Base-by-base conservation (phyloP, 345 rosid species). In the Eucalyptus erythrocorys region DNA sequence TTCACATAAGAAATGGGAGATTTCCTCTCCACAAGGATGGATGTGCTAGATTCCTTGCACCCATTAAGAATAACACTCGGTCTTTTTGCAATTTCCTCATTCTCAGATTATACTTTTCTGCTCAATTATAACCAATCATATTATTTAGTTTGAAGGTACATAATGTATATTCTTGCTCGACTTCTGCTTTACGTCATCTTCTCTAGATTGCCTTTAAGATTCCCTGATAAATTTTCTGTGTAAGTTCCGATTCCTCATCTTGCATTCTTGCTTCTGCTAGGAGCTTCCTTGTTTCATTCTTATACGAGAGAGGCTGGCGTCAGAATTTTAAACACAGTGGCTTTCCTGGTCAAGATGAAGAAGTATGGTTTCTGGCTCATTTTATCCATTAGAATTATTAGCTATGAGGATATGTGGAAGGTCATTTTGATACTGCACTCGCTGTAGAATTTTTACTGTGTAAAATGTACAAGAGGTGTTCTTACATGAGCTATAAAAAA, bases 241-340 rank as follows among this genome's bases (percentile, higher is more conserved):
- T 71, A 55, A 81, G 79, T 48, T 48, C 79, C 8, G n/a, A 40
- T 43, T 80, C 61, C 86, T 87, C 85, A 51, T 12, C 71, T 34
- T 48, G 22, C 85, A 43, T 87, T 90, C 88, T 90, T 80, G 81
- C 86, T 86, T 88, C 76, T 81, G 86, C 86, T 89, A 98, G 99
- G 98, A 98, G 95, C 90, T 99, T 98, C 79, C 88, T 98, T 68
- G 97, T 98, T 81, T 97, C 99, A 42, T 98, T 96, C 89, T 89
- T 96, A 91, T 98, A 98, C 42, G 99, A 98, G 91, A 94, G 98
- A 85, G 99, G 99, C 59, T 98, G 99, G 99, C 94, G 99, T 85
- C 97, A 98, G 89, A 94, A 90, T 90, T 98, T 98, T 88, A 91
- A 87, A 87, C 92, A 45, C 66, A 92, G 98, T 76, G 99, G 99